Evolutionary conservation across 208 protist genomes (phyloP).

Genomic region (Leishmania arabica): DNA sequence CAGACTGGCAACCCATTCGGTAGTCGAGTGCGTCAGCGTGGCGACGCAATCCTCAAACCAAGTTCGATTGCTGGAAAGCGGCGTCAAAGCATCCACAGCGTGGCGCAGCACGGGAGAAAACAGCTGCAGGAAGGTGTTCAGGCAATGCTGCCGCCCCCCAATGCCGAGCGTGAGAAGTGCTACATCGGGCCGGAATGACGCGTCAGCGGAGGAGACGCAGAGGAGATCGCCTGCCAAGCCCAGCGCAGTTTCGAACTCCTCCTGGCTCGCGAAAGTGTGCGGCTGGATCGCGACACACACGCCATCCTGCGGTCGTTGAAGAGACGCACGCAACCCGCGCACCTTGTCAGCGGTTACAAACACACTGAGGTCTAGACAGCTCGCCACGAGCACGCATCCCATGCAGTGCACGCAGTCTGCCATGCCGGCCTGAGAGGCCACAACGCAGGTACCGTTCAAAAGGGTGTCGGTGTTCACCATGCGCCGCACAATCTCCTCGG

Average conservation of each 20-base stretch:
- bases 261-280: constrained; percentile 30
- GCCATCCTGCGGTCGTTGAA: not conserved
- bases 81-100: constrained; percentile 26
- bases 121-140: constrained; percentile 51
- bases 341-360: constrained; percentile 36
- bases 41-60: constrained; percentile 43
- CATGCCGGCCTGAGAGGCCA: constrained; percentile 30
- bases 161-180: constrained; percentile 53
- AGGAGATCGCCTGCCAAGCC: constrained; percentile 73
- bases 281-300: constrained; percentile 40
- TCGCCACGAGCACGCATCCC: constrained; percentile 58
- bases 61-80: constrained; percentile 42
- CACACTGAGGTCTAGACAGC: constrained; percentile 66
- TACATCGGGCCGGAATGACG: constrained; percentile 35
- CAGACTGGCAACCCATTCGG: constrained; percentile 3
- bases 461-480: constrained; percentile 54
- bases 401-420: constrained; percentile 58
- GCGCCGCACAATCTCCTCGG: constrained; percentile 64
- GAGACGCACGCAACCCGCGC: constrained; percentile 27
- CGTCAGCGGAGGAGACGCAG: constrained; percentile 41
- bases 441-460: constrained; percentile 57
- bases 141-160: constrained; percentile 48
- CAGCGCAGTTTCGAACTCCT: constrained; percentile 64
- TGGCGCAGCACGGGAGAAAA: constrained; percentile 44
- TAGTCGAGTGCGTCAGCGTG: constrained; percentile 6